Evolutionary conservation across 1,284 basidiomycete genomes (phyloP).

Genomic region (Cryptococcus depauperatus): DNA sequence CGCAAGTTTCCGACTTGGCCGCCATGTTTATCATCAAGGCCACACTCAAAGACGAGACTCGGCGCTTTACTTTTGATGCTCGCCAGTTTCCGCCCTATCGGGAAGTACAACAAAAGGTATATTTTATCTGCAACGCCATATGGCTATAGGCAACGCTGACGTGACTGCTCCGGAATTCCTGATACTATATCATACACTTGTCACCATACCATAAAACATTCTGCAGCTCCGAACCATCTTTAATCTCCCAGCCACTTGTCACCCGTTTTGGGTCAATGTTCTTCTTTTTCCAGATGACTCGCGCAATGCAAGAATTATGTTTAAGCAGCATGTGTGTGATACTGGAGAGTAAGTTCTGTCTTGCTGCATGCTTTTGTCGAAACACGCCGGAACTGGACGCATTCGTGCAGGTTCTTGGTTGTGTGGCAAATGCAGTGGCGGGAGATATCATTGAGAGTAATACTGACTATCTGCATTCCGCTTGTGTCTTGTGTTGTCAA

Average conservation of each 20-base stretch:
- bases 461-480: background rate
- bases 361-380: background rate
- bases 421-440: no score
- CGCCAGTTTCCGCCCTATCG: slow-evolving; percentile 35
- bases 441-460: no score
- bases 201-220: background rate
- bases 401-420: background rate
- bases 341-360: slow-evolving; percentile 37
- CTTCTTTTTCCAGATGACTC: slow-evolving; percentile 41
- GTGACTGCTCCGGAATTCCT: background rate
- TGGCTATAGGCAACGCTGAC: no score
- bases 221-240: slow-evolving; percentile 37
- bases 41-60: slow-evolving; percentile 43
- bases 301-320: slow-evolving; percentile 38
- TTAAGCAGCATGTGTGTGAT: slow-evolving; percentile 45
- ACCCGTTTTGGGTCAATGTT: slow-evolving; percentile 41
- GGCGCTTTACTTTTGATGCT: slow-evolving; percentile 37
- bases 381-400: background rate
- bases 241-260: slow-evolving; percentile 38
- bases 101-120: slow-evolving; percentile 40
- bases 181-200: background rate
- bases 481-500: background rate
- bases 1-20: no score
- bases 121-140: slow-evolving; percentile 6
- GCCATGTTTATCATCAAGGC: slow-evolving; percentile 42